Base-by-base conservation (phyloP, 306 rosid genomes). In the Ormosia emarginata region DNA sequence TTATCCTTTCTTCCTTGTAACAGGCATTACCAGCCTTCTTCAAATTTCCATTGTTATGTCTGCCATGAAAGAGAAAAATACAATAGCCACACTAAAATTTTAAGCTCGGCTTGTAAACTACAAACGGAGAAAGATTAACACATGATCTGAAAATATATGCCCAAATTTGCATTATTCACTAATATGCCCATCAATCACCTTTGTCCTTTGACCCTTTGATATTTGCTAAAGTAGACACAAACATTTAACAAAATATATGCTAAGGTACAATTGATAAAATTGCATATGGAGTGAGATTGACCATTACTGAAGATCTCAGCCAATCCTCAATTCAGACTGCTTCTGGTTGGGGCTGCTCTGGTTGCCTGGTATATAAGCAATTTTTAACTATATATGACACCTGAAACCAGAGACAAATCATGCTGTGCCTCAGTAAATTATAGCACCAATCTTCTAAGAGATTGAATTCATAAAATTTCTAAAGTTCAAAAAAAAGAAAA, bases 361-460 rank as follows among this genome's bases (percentile, higher is more conserved):
- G 53, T 37, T 55, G 58, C 67, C 44, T 62, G 67, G 13, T 11
- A 11, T 68, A 40, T 2, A 33, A 64, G 47, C 32, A 34, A 46
- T 3, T 62, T 84, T 59, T 47, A 8, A 46, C 58, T 39, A 4
- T 49, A 10, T 30, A 24, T 5, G 50, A 39, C 11, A 69, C 80
- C 86, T 81, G 75, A 74, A 73, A 69, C 57, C 39, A 62, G 66
- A 47, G 61, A 77, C 49, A 62, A 74, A 56, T 14, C 40, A 68
- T 32, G 17, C 0, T 44, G 32, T 36, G 50, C 36, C 57, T 46
- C 52, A 34, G 56, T n/a, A 56, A 52, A 37, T 75, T 34, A 62
- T 11, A 12, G 41, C 75, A 63, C 50, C 8, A 68, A 68, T 67
- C 55, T 53, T 74, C 32, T 6, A 15, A 39, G 55, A 65, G 76